Base-by-base conservation (phyloP, 345 rosid genomes). In the Streptanthus diversifolius region DNA sequence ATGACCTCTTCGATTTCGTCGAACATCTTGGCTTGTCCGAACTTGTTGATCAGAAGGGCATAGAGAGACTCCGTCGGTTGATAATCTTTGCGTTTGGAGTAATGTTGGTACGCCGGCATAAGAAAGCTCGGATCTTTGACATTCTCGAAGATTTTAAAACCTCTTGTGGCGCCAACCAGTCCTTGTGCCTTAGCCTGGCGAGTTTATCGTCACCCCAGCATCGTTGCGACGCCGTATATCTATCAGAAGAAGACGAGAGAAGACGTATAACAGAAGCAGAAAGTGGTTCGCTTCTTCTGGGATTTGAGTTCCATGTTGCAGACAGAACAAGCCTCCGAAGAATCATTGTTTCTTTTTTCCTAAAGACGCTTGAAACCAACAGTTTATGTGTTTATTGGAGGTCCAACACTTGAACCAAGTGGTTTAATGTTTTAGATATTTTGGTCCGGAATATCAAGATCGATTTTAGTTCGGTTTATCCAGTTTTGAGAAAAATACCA, bases 81-180 rank as follows among this genome's bases (percentile, higher is more conserved):
- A 45, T 85, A 93, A 81, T 93, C 97, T 64, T 80, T 88, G 49
- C 98, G 82, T 21, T 39, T 65, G 3, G 87, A 78, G 82, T 91
- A 93, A n/a, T 81, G 90, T 4, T 78, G 44, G 53, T 89, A 86
- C 17, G 84, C 79, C 0, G 85, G 71, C 18, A 85, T 25, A 1
- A 87, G 68, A 4, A 87, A 83, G 54, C 54, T 65, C 4, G 92
- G 89, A 61, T 88, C 87, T 55, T 68, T 66, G 14, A 91, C 82
- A 36, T 72, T 73, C 5, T 80, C 79, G 72, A 93, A 82, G 68
- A 93, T 83, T 62, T 76, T 86, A 21, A 36, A 53, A 86, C 83
- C 29, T 93, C 88, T 47, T 71, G 82, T 0, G 97, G 86, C 11
- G 97, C 88, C 19, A 93, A 52, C 96, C 98, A 89, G 86, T 93